Conservation (phyloP, 768 basidiomycete species). For the Pholiota molesta region DNA sequence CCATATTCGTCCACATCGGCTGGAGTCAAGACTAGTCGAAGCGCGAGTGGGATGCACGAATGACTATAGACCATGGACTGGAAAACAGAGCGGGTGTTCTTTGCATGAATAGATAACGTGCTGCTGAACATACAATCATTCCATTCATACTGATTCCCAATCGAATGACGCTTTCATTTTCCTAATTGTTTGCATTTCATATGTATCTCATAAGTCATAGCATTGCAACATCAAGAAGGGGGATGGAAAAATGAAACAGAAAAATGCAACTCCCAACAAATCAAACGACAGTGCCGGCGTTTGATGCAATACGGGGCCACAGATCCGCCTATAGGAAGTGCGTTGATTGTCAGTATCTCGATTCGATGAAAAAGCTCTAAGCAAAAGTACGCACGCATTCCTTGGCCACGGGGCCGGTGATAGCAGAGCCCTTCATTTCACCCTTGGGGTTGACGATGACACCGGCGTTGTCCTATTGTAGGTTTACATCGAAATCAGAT, state of each 20-base stretch:
- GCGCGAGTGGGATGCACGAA: no score
- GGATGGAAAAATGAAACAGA: slow-evolving; percentile 19
- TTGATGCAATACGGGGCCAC: slow-evolving; percentile 99
- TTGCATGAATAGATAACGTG: no score
- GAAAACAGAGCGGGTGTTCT: no score
- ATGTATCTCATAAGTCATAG: slow-evolving; percentile 17
- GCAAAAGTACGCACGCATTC: slow-evolving; percentile 79
- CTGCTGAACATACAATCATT: no score
- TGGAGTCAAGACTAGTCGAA: no score
- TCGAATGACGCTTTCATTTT: background rate
- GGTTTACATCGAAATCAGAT: background rate
- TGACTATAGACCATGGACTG: no score
- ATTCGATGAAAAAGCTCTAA: background rate
- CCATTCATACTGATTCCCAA: no score
- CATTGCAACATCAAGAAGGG: slow-evolving; percentile 16
- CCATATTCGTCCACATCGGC: no score
- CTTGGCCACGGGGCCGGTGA: slow-evolving; percentile 97
- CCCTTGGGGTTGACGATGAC: slow-evolving; percentile 99
- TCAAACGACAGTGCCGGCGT: slow-evolving; percentile 98
- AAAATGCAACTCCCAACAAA: slow-evolving; percentile 15
- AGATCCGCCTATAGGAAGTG: slow-evolving; percentile 73
- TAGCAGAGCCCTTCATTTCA: slow-evolving; percentile 99
- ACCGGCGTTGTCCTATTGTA: slow-evolving; percentile 83
- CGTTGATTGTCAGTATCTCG: slow-evolving; percentile 3
- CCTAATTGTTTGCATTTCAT: slow-evolving; percentile 4